A percentile compares a stretch with the other conserved stretches of the same genome.
Evolutionary conservation across 2,329 filamentous ascomycete genomes (phyloP).

Genomic region (Talaromyces pinophilus): DNA sequence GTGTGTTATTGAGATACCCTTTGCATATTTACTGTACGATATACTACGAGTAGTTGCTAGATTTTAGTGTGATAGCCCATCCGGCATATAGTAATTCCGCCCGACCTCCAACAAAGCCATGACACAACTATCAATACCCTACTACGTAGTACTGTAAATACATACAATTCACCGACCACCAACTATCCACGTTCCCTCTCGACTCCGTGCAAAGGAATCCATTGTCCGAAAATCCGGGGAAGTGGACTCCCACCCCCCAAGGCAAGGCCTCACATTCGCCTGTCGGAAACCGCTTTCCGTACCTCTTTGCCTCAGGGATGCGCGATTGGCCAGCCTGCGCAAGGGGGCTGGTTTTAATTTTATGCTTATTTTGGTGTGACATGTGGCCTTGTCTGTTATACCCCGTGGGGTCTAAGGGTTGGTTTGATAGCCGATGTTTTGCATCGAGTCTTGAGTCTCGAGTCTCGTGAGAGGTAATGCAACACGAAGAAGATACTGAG

Average conservation of each 20-base stretch:
- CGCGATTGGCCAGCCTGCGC: not conserved
- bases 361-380: constrained; percentile 12
- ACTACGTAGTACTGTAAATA: not conserved
- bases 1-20: constrained; percentile 10
- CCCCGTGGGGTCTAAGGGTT: constrained; percentile 6
- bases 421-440: not conserved
- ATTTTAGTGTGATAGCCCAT: not conserved
- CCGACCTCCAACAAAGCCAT: not conserved
- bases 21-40: not conserved
- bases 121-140: not conserved
- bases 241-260: not conserved
- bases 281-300: constrained; percentile 22
- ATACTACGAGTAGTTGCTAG: not conserved
- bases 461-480: not conserved
- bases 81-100: not conserved
- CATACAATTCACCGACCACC: no score
- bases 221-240: constrained; percentile 5
- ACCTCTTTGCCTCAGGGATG: not conserved
- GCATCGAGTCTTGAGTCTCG: no score
- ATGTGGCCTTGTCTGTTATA: not conserved
- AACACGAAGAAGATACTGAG: not conserved
- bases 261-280: not conserved
- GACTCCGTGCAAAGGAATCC: not conserved
- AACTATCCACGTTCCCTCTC: no score
- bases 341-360: not conserved